These are phyloP conservation scores for Luffa acutangula DNA, from an alignment of 306 rosid species.

Conservation along the genomic window DNA sequence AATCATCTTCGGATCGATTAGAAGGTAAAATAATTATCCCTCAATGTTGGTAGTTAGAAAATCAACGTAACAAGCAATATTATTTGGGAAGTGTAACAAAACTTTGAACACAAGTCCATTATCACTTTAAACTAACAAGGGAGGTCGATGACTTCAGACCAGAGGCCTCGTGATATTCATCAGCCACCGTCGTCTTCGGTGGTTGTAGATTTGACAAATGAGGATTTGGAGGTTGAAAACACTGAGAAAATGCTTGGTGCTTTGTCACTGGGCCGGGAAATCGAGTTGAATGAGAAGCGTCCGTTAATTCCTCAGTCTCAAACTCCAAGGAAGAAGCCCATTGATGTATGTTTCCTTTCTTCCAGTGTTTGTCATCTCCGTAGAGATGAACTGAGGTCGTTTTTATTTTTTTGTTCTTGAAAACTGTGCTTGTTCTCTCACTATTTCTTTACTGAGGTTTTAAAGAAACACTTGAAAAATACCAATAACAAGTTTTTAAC, in stretches of 20 bases:
- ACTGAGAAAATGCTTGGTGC: constrained; percentile 25
- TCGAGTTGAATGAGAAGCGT: constrained; percentile 40
- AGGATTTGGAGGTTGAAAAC: constrained; percentile 27
- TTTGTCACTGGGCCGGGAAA: constrained; percentile 31
- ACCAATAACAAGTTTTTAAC: too few relatives aligned
- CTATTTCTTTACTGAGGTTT: too few relatives aligned
- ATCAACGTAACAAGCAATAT: too few relatives aligned
- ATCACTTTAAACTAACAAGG: neutral
- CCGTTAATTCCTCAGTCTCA: constrained; percentile 17
- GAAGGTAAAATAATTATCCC: constrained; percentile 27
- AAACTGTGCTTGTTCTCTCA: neutral
- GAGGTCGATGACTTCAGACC: constrained; percentile 18
- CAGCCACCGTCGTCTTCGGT: constrained; percentile 31
- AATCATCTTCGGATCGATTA: constrained; percentile 48
- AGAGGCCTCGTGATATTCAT: constrained; percentile 15
- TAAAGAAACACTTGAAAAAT: too few relatives aligned
- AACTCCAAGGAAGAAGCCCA: constrained; percentile 39
- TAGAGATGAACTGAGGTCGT: neutral
- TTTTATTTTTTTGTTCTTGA: too few relatives aligned
- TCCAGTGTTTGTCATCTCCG: neutral
- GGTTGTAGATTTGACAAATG: constrained; percentile 35
- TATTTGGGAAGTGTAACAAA: too few relatives aligned
- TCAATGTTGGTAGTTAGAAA: too few relatives aligned
- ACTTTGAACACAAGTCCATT: too few relatives aligned
- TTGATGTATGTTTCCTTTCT: constrained; percentile 30